Percentiles rank a stretch among this genome's conserved stretches.
Conservation (phyloP, 2,329 filamentous ascomycete species). For the Seiridium cupressi region DNA sequence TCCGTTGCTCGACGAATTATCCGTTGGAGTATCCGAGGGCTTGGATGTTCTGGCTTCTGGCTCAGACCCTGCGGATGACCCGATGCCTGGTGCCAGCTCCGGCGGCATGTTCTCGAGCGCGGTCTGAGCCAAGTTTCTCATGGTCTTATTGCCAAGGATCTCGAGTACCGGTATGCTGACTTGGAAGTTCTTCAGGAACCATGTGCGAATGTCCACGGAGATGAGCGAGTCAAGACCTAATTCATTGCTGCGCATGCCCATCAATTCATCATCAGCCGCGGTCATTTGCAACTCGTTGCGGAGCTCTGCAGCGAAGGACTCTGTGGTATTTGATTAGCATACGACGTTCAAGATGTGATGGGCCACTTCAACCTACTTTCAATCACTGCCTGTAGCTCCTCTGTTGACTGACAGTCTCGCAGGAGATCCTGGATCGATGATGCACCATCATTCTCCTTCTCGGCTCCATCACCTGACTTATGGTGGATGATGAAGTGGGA, state of each 20-base stretch:
- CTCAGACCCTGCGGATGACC: neutral
- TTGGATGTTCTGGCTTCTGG: neutral
- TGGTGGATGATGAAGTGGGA: slow-evolving; percentile 11
- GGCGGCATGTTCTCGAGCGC: neutral
- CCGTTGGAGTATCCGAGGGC: neutral
- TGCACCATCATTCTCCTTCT: neutral
- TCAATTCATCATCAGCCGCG: slow-evolving; percentile 11
- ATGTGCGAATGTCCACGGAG: slow-evolving; percentile 8
- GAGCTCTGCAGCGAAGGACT: slow-evolving; percentile 10
- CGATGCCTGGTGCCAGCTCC: neutral
- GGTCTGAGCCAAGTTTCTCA: neutral
- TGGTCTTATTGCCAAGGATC: slow-evolving; percentile 12
- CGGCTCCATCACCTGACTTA: neutral
- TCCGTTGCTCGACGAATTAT: no score
- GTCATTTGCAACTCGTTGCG: slow-evolving; percentile 11
- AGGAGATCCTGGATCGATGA: slow-evolving; percentile 3
- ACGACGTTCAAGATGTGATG: no score
- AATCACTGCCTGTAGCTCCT: no score
- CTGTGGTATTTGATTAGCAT: no score
- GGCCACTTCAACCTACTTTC: slow-evolving; percentile 1
- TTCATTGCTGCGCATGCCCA: slow-evolving; percentile 9
- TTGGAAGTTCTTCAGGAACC: slow-evolving; percentile 10
- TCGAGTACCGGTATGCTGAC: slow-evolving; percentile 7
- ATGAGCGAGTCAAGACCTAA: slow-evolving; percentile 9
- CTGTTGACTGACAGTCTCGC: neutral